Evolutionary conservation across 371 early-diverging fungal genomes (phyloP).

Genomic region (Choanephora cucurbitarum): DNA sequence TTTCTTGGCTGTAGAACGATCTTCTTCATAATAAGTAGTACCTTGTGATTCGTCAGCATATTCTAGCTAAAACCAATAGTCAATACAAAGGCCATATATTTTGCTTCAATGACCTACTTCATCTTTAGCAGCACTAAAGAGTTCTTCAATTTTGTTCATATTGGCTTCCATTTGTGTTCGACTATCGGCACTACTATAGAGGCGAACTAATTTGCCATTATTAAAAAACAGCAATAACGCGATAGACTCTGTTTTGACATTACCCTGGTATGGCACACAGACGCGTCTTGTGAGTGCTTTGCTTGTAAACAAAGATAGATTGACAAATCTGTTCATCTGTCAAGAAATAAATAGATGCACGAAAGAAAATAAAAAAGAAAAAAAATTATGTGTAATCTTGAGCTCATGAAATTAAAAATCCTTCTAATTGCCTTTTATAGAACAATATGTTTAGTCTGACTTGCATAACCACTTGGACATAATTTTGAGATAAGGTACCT

Average conservation of each 20-base stretch:
- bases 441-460: no score
- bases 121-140: slow-evolving; percentile 40
- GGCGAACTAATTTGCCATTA: neutral
- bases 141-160: slow-evolving; percentile 41
- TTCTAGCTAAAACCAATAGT: slow-evolving; percentile 31
- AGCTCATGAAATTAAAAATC: no score
- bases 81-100: no score
- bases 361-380: no score
- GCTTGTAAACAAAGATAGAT: neutral
- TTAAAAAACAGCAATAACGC: neutral
- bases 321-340: neutral
- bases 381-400: no score
- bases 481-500: no score
- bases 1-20: slow-evolving; percentile 35
- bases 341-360: no score
- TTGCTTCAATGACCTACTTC: no score
- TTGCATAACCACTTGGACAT: no score
- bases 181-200: neutral
- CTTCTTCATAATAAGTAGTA: slow-evolving; percentile 47
- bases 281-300: neutral
- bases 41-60: slow-evolving; percentile 46
- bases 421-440: no score
- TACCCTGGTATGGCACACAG: neutral
- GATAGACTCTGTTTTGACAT: neutral
- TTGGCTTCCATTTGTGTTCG: slow-evolving; percentile 24